These are phyloP conservation scores for Penicillium palitans DNA, from an alignment of 2,329 filamentous ascomycete species.

Conservation along the genomic window DNA sequence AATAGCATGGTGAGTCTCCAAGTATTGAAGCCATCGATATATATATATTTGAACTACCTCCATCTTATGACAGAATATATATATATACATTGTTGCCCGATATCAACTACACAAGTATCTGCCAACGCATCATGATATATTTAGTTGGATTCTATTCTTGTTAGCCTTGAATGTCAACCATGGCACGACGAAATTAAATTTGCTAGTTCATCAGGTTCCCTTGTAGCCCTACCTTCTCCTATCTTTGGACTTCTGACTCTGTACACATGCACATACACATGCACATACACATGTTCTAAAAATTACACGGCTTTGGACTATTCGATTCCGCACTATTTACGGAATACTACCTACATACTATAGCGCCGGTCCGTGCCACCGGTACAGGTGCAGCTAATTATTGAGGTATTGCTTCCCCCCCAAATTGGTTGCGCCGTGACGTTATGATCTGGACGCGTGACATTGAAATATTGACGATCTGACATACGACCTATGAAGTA, in stretches of 20 bases:
- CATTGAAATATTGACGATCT: not conserved
- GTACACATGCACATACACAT: not conserved
- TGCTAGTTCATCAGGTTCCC: not conserved
- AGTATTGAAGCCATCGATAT: not conserved
- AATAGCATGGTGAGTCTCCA: not conserved
- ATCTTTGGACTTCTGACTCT: not conserved
- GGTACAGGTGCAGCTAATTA: constrained; percentile 1
- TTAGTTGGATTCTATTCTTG: not conserved
- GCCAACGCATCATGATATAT: constrained; percentile 24
- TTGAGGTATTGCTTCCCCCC: constrained; percentile 2
- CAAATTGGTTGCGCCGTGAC: not conserved
- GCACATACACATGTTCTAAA: not conserved
- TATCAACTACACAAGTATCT: not conserved
- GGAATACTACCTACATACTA: not conserved
- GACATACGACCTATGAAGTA: not conserved
- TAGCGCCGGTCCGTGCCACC: not conserved
- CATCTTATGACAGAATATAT: not conserved
- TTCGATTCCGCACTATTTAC: not conserved
- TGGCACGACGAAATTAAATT: constrained; percentile 10
- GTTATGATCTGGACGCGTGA: not conserved
- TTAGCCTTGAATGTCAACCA: constrained; percentile 14
- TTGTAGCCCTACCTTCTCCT: not conserved
- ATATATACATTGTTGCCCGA: constrained; percentile 17
- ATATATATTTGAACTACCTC: not conserved
- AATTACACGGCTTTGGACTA: not conserved